Base-by-base conservation (phyloP, 2,329 filamentous ascomycete species). In the Tolypocladium endophyticum region DNA sequence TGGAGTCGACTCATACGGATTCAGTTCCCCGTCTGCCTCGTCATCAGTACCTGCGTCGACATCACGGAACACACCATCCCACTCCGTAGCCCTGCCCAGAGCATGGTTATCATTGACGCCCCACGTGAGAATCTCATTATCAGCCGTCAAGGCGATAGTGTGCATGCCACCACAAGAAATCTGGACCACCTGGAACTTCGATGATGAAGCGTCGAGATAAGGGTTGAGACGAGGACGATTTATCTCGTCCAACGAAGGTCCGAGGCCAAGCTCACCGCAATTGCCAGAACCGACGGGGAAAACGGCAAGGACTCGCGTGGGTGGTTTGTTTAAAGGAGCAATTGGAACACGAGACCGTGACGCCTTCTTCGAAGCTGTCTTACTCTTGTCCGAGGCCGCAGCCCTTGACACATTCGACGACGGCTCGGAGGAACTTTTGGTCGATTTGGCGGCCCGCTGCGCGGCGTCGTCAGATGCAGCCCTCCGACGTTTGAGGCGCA, bases 91-190 rank as follows among this genome's bases (percentile, higher is more conserved):
- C 67, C 89, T 81, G 39, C 89, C 89, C 39, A 93, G 80, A 1
- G 89, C 88, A 61, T 86, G 85, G 67, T 89, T 84, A 69, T 92
- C 89, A 70, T 92, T 92, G 64, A 92, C 88, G 61, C 89, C 89
- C 89, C 89, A 93, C 23, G 87, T 90, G 50, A 90, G 76, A 65
- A 95, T 88, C 74, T 86, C 87, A 77, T 92, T 90, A 71, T 93
- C 87, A 64, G 86, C 81, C 55, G 90, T 93, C 56, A 94, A 76
- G 2, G 87, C 89, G 62, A 89, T 78, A 57, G 81, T 85, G 74
- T 95, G 90, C 89, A 94, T 93, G 59, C 89, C 90, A 61, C 90
- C 91, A 62, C 87, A 85, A 57, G 88, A 86, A 59, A 95, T 74
- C 71, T 89, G 85, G 2, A 93, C 89, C 47, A 94, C 82, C 38